Evolutionary conservation across 2,329 filamentous ascomycete genomes (phyloP), one percentile per base, ranked within the genome.

Genomic region (Leptographium radiaticola): DNA sequence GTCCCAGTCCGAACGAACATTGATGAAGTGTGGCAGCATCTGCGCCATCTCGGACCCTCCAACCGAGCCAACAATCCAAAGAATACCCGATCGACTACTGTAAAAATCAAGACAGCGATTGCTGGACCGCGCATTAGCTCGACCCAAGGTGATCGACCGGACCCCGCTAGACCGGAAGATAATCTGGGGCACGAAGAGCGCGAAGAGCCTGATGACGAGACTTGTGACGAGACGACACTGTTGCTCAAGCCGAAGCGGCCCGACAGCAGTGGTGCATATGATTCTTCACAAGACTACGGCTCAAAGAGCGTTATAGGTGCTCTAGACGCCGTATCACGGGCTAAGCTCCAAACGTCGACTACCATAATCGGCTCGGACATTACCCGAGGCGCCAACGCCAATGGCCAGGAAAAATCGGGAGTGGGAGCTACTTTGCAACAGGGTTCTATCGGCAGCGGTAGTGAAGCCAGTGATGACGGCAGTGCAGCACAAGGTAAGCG

Each of bases 1-100:
- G 70, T 83, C 8, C 71, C 80, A 2, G 70, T 84, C 6, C 76
- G 80, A 60, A 76, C 79, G 6, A 83, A 80, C 51, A 69, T 82
- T 34, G 74, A 79, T 51, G 80, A 85, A 51, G 79, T 84, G 69
- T 75, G 73, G 61, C 75, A 80, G 61, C 79, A 84, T 59, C 70
- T 86, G 46, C 82, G 80, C 59, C 76, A 80, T 57, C 75, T 86
- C 0, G 82, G 82, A 0, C 83, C 83, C 0, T 84, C 81, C 1
- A 86, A 86, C 62, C 76, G 77, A 20, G 83, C 83, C 7, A 75
- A 77, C 16, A 80, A 82, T 53, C 83, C 83, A 2, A 80, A 77
- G 64, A 75, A 74, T 54, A 83, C 81, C 1, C 74, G 75, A 18
- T 78, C 76, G 18, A 77, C 79, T 18, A 77, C 81, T 0, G 81